These are phyloP conservation scores for Heritiera fomes DNA, from an alignment of 345 rosid species.

Conservation along the genomic window DNA sequence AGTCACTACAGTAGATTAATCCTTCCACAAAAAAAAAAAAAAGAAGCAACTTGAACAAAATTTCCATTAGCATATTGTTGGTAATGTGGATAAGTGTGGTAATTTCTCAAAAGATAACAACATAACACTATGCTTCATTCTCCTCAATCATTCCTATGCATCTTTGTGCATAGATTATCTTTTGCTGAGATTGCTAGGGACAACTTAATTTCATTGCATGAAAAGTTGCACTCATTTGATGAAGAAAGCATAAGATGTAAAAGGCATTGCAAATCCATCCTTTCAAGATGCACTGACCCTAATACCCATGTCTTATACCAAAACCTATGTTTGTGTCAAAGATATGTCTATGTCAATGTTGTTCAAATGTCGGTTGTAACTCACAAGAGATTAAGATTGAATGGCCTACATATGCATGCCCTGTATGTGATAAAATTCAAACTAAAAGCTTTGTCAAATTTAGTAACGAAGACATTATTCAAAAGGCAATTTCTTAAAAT, in stretches of 20 bases:
- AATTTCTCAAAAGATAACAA: constrained; percentile 8
- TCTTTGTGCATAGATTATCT: constrained; percentile 4
- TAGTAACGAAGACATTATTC: not conserved
- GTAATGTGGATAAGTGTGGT: not conserved
- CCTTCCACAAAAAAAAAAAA: not conserved
- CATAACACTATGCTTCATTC: not conserved
- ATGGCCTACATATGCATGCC: not conserved
- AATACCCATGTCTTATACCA: not conserved
- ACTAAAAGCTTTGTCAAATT: not conserved
- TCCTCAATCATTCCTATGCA: not conserved
- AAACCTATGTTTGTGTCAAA: not conserved
- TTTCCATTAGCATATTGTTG: not conserved
- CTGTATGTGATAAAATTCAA: not conserved
- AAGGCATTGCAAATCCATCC: constrained; percentile 9
- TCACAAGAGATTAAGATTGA: constrained; percentile 2
- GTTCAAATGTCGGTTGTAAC: not conserved
- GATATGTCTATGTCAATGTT: not conserved
- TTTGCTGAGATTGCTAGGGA: not conserved
- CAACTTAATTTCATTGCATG: not conserved
- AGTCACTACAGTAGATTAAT: not conserved
- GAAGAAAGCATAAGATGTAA: not conserved
- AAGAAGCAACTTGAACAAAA: not conserved
- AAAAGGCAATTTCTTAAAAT: not conserved
- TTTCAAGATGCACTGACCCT: not conserved
- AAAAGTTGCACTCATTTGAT: not conserved